Base-by-base conservation (phyloP, 176 grass and related monocot species). In the Hsuehochloa calcarea region DNA sequence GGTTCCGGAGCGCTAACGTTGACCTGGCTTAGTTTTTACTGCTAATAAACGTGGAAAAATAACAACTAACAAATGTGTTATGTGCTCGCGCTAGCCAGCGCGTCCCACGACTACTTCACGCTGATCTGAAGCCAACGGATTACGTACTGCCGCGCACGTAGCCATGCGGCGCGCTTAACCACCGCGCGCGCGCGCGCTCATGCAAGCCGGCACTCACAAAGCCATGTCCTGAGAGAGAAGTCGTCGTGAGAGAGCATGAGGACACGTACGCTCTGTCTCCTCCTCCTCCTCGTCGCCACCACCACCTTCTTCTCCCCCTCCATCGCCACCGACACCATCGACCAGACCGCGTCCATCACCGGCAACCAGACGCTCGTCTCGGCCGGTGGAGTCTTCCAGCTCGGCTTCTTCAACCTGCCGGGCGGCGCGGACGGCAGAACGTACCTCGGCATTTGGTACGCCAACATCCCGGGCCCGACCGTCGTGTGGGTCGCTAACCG, bases 401-500 rank as follows among this genome's bases (percentile, higher is more conserved):
- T 96, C 14, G 84, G 94, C 25, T 96, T 96, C 89, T 93, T 96
- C 89, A 77, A 17, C 74, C 84, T 46, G 41, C 49, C 63, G 19
- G 82, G 63, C 52, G 61, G n/a, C 44, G 26, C 40, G 10, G 84
- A 39, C 17, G 22, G 80, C 58, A 27, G 70, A 29, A 72, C 66
- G 79, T 86, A 86, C 72, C 88, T 90, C 58, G 72, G 84, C 8
- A 90, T 90, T 20, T 86, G 84, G 88, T 90, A 83, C 66, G 13
- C 60, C 39, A 58, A 14, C 26, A 19, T 90, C 79, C 39, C 88
- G 0, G 37, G 5, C 6, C 65, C 4, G 65, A 86, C 88, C 65
- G 58, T 90, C 4, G 84, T 82, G 58, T 90, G 88, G 88, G 84
- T 90, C 1, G 91, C 91, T 82, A 93, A 93, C 72, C 86, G 91